Evolutionary conservation across 768 basidiomycete genomes (phyloP), one percentile per base, ranked within the genome.

Genomic region (Psilocybe sp.): DNA sequence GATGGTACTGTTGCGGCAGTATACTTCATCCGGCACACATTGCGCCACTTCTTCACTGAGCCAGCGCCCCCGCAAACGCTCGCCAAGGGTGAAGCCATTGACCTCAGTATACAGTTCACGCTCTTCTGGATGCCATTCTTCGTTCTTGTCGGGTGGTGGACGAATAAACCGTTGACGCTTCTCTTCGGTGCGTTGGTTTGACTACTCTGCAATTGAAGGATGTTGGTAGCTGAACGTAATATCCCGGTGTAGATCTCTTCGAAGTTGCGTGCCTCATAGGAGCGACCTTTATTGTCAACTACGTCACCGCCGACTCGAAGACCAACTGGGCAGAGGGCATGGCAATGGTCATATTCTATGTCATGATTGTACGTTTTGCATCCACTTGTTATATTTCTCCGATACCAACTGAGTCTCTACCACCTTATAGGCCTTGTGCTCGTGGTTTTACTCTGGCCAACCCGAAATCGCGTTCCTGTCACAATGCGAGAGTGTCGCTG

Each of bases 61-160:
- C 64, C 69, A 4, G 68, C 69, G 0, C 68, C 78, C 13, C 84
- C 84, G 1, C 69, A 72, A 5, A 73, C 76, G n/a, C 68, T 87
- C 16, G 87, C 87, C 0, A 80, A 80, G 60, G 84, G 76, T 1
- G 76, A 81, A 18, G 82, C 86, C 5, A 90, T 90, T 50, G 88
- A 90, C 61, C 73, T 89, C 40, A 84, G 82, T 58, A 87, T 89
- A 49, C 88, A 90, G 59, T 89, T 90, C 63, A 75, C 76, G 14
- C 70, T 89, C 10, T 87, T 88, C 65, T 90, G 88, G 88, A 85
- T 84, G 79, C 87, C 88, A 0, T 74, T 88, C 56, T 62, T 89
- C 37, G 78, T 85, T 4, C 60, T 90, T 16, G 67, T 89, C 15
- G 83, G 77, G 0, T 90, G 88, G 88, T 83, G 81, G 78, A 70